Evolutionary conservation across 1,284 basidiomycete species (phyloP), one percentile per base, ranked within the genome.

Genomic region (Boletus semigastroideus): DNA sequence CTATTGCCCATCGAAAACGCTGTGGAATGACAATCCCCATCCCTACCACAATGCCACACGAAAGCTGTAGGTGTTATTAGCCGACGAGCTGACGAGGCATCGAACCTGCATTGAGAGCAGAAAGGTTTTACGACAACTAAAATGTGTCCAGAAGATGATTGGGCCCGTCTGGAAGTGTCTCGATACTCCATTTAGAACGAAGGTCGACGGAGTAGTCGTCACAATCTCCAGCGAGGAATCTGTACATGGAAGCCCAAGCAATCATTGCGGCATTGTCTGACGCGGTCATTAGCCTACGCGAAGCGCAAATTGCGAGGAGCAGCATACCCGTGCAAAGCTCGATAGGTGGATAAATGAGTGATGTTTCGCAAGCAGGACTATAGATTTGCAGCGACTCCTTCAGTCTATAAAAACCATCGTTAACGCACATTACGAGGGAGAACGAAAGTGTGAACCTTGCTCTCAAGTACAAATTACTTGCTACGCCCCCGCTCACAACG

Each of bases 211-310:
- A 75, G 65, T 83, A 91, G 27, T 75, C 76, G 59, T 97, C 94
- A 38, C 77, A 72, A 56, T 86, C 80, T 3, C 73, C 74, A 0
- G 72, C 72, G n/a, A 87, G 74, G 55, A 96, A 87, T 12, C 92
- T 82, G 57, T 88, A 72, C 77, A 94, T 87, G 0, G 90, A 86
- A 7, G 92, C 87, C 89, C 89, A 94, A 1, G 80, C 94, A 57
- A 98, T 91, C 94, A 98, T 98, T 1, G 84, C 94, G 0, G 94
- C 94, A 65, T 97, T 98, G 62, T 97, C 94, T 93, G 57, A 10
- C 20, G 49, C 42, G 17, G 27, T 22, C 20, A 17, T 53, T 5
- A 54, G 46, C 39, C 36, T 30, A 33, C 13, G 20, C 4, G 12
- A 37, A 4, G 14, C 37, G 41, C 51, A 17, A 30, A 36, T 11